Percentiles rank a stretch among this genome's conserved stretches.
phyloP scores from a whole-genome alignment of 2,329 filamentous ascomycete genomes.

The Exophiala oligosperma region DNA sequence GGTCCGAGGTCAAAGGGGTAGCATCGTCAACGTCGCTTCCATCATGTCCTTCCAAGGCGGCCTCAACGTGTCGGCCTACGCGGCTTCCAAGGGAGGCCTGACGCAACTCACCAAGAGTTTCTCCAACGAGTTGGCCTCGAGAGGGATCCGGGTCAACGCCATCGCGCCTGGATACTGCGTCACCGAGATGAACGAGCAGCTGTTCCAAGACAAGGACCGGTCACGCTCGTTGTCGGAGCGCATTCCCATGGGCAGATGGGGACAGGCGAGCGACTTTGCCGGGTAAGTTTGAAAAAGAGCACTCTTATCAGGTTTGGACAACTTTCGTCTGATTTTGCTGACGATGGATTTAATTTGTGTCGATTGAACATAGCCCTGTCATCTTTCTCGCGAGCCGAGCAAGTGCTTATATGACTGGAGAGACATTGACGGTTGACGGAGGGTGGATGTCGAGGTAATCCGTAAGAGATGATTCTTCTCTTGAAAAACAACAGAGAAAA shows the following conservation, averaged over 20 bases:
- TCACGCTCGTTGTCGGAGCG: slow-evolving; percentile 1
- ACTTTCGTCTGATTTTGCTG: slow-evolving; percentile 2
- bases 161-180: slow-evolving; percentile 68
- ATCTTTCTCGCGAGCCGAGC: slow-evolving; percentile 13
- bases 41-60: slow-evolving; percentile 78
- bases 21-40: slow-evolving; percentile 66
- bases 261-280: slow-evolving; percentile 17
- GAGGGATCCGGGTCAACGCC: slow-evolving; percentile 78
- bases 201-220: slow-evolving; percentile 1
- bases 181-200: slow-evolving; percentile 19
- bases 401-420: slow-evolving; percentile 19
- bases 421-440: slow-evolving; percentile 18
- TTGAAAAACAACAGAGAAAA: too few relatives aligned
- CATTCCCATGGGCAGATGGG: slow-evolving; percentile 23
- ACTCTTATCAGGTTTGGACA: background rate
- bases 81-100: slow-evolving; percentile 80
- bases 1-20: slow-evolving; percentile 52
- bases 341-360: too few relatives aligned
- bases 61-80: slow-evolving; percentile 76
- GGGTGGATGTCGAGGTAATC: slow-evolving; percentile 16
- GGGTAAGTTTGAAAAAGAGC: background rate
- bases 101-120: slow-evolving; percentile 80
- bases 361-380: background rate
- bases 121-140: slow-evolving; percentile 77
- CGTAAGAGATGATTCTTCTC: too few relatives aligned